phyloP scores from a whole-genome alignment of 129 eudicot species.

The Smallanthus sonchifolius region DNA sequence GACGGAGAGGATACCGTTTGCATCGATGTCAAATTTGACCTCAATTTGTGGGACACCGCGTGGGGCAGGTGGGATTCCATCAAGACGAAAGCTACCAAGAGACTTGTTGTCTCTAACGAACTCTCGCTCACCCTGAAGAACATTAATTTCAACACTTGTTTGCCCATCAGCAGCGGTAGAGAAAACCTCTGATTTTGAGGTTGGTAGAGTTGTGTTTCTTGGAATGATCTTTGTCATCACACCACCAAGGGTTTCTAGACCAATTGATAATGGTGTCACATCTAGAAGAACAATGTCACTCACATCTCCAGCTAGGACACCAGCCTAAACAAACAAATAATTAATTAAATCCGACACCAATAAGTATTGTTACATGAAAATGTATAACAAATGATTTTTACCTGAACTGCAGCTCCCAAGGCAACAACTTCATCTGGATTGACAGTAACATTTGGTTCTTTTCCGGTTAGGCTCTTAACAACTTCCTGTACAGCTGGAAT shows the following conservation, averaged over 20 bases:
- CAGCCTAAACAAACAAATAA: constrained; percentile 49
- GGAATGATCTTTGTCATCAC: constrained; percentile 99
- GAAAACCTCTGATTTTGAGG: constrained; percentile 97
- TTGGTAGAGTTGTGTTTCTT: constrained; percentile 88
- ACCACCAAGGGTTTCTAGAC: constrained; percentile 97
- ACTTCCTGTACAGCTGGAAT: constrained; percentile 97
- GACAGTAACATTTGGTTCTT: constrained; percentile 93
- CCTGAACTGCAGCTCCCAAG: constrained; percentile 99
- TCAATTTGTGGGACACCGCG: constrained; percentile 37
- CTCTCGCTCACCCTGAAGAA: constrained; percentile 96
- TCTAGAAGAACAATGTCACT: constrained; percentile 96
- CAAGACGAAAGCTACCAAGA: constrained; percentile 37
- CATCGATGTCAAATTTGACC: constrained; percentile 36
- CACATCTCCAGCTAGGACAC: constrained; percentile 96
- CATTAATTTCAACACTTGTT: constrained; percentile 95
- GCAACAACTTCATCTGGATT: constrained; percentile 99
- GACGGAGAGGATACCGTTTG: constrained; percentile 34
- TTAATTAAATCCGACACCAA: background rate
- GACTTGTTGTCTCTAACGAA: constrained; percentile 73
- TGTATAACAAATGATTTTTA: background rate
- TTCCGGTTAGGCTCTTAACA: constrained; percentile 83
- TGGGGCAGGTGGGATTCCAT: constrained; percentile 42
- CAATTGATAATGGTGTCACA: constrained; percentile 84
- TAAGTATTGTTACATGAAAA: background rate
- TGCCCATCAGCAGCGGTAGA: constrained; percentile 99